Evolutionary conservation across 2,329 filamentous ascomycete species (phyloP).

Genomic region (Aspergillus sp.): DNA sequence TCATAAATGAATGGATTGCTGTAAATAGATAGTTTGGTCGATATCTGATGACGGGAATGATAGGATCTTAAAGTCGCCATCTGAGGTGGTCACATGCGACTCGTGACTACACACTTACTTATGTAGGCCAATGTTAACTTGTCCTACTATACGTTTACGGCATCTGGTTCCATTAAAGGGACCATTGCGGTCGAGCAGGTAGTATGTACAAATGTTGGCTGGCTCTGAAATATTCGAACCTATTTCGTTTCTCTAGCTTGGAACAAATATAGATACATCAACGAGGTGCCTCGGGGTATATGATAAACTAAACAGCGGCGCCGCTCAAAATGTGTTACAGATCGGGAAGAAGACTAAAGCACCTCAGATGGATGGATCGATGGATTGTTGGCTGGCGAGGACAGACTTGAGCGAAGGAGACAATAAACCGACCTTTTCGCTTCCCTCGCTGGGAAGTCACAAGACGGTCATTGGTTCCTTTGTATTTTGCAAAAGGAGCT

Average conservation of each 20-base stretch:
- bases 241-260: constrained; percentile 15
- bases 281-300: constrained; percentile 29
- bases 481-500: not conserved
- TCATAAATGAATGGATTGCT: not conserved
- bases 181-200: no score
- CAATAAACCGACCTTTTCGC: not conserved
- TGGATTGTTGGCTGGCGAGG: constrained; percentile 15
- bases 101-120: not conserved
- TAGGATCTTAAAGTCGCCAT: not conserved
- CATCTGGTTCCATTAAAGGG: not conserved
- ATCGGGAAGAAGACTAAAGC: constrained; percentile 9
- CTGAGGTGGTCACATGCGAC: not conserved
- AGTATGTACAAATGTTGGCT: not conserved
- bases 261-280: constrained; percentile 25
- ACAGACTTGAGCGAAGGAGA: not conserved
- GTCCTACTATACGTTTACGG: not conserved
- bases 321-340: constrained; percentile 21
- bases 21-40: not conserved
- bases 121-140: not conserved
- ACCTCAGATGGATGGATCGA: not conserved
- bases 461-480: not conserved
- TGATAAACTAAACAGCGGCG: constrained; percentile 25
- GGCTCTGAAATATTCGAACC: not conserved
- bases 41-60: not conserved
- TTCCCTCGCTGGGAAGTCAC: not conserved